Percentiles rank a stretch among this genome's conserved stretches.
These are phyloP conservation scores for Fulvia fulva DNA, from an alignment of 2,329 filamentous ascomycete species.

Conservation along the genomic window DNA sequence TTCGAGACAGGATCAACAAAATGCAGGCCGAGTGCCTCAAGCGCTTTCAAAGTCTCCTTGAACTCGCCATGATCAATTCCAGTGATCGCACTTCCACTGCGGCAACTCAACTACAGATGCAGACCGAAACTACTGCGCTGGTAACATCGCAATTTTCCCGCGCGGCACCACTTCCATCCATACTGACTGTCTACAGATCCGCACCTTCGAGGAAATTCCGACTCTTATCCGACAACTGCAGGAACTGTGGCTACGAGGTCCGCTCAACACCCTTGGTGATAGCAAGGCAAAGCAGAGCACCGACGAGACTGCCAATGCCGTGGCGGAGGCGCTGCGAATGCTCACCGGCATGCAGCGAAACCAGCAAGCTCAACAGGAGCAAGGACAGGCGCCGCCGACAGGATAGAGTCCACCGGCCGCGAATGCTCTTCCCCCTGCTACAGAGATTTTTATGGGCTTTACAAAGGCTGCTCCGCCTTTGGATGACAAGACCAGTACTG, in stretches of 20 bases:
- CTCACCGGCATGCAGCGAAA: slow-evolving; percentile 9
- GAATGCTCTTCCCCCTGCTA: not conserved
- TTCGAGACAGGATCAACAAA: slow-evolving; percentile 38
- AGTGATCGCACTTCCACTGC: slow-evolving; percentile 54
- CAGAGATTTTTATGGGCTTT: not conserved
- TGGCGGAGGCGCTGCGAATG: slow-evolving; percentile 42
- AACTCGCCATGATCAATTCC: slow-evolving; percentile 49
- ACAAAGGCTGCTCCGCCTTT: not conserved
- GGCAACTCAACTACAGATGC: slow-evolving; percentile 55
- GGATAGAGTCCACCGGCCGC: not conserved
- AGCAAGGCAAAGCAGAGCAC: slow-evolving; percentile 41
- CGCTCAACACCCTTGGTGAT: slow-evolving; percentile 53
- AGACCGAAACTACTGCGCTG: slow-evolving; percentile 56
- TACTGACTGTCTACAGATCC: slow-evolving; percentile 43
- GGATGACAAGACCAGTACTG: not conserved
- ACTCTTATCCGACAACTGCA: slow-evolving; percentile 60
- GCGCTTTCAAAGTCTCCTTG: slow-evolving; percentile 54
- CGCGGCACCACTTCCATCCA: not conserved
- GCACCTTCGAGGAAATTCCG: slow-evolving; percentile 59
- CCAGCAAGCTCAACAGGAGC: not conserved
- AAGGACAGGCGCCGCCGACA: not conserved
- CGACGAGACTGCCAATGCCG: slow-evolving; percentile 46
- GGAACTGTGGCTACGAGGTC: slow-evolving; percentile 64
- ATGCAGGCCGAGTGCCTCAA: slow-evolving; percentile 43
- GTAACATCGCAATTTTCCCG: slow-evolving; percentile 33